phyloP scores from a whole-genome alignment of 176 grass and related monocot genomes.

The Microstegium vimineum region DNA sequence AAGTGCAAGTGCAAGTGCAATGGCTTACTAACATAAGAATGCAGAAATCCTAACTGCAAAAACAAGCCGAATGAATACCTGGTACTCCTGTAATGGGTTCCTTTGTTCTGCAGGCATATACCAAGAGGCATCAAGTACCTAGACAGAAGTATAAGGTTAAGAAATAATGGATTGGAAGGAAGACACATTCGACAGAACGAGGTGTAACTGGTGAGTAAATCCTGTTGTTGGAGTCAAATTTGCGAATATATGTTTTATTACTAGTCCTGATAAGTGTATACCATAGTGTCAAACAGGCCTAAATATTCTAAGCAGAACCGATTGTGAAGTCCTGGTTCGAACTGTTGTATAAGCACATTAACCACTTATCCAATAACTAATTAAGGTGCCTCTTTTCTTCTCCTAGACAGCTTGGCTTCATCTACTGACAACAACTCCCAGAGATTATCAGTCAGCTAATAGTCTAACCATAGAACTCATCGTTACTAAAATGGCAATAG shows the following conservation, averaged over 20 bases:
- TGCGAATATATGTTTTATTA: neutral
- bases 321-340: neutral
- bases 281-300: neutral
- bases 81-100: conserved; percentile 93
- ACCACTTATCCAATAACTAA: neutral
- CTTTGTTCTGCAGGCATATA: conserved; percentile 92
- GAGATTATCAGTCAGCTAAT: neutral
- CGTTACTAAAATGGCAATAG: neutral
- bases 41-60: neutral
- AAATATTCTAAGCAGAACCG: too few species aligned
- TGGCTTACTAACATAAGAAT: neutral
- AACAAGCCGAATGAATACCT: conserved; percentile 35
- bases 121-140: conserved; percentile 99
- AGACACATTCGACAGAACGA: neutral
- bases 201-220: neutral
- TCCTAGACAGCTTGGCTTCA: neutral
- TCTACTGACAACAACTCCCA: neutral
- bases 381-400: neutral
- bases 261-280: neutral
- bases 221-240: neutral
- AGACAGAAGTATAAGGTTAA: conserved; percentile 6
- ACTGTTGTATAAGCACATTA: neutral
- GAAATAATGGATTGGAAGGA: neutral
- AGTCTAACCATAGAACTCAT: neutral
- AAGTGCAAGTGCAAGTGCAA: neutral